These are phyloP conservation scores for Buxus sempervirens DNA, from an alignment of 164 flowering plant species.

Conservation along the genomic window DNA sequence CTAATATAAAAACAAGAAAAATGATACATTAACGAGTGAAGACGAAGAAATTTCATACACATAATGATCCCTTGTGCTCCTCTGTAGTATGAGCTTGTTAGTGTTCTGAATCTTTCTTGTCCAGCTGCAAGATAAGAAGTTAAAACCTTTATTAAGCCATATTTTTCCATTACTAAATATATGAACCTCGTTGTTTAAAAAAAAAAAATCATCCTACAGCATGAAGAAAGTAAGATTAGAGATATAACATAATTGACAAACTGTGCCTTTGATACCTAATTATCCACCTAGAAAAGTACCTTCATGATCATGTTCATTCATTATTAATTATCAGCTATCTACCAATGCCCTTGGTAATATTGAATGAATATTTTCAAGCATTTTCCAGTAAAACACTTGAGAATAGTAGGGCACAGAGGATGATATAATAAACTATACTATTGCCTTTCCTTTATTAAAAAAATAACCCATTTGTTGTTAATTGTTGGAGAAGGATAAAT, in stretches of 20 bases:
- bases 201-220: background rate
- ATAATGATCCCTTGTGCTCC: constrained; percentile 74
- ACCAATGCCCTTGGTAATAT: background rate
- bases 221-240: background rate
- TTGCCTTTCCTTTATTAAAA: background rate
- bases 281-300: background rate
- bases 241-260: background rate
- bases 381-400: background rate
- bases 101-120: constrained; percentile 70
- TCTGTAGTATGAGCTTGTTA: constrained; percentile 68
- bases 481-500: no score
- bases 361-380: background rate
- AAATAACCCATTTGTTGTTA: no score
- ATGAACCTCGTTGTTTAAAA: background rate
- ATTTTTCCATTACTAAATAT: background rate
- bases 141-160: background rate
- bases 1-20: background rate
- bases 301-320: no score
- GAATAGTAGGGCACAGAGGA: no score
- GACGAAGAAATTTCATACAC: constrained; percentile 28
- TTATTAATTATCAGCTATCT: background rate
- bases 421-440: background rate
- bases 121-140: constrained; percentile 53
- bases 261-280: background rate
- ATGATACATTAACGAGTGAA: background rate